phyloP scores from a whole-genome alignment of 306 rosid species.

The Rosa rugosa region DNA sequence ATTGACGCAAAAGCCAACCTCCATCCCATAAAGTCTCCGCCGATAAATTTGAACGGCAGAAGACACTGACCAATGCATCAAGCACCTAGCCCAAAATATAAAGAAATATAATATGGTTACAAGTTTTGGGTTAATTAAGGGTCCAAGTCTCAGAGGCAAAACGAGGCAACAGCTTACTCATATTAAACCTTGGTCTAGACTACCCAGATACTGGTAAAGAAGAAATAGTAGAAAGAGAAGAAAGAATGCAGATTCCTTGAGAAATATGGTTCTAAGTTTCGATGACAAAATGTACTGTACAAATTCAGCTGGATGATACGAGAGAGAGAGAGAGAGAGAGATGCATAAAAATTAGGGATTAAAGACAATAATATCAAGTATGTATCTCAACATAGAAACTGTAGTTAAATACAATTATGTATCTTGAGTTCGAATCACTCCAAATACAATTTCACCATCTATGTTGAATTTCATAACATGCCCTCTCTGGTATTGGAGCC shows the following conservation, averaged over 20 bases:
- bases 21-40: conserved; percentile 94
- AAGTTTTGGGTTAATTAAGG: background rate
- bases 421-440: background rate
- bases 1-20: conserved; percentile 97
- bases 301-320: conserved; percentile 3
- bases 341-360: background rate
- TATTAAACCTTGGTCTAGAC: background rate
- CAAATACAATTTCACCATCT: background rate
- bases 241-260: background rate
- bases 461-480: background rate
- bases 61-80: conserved; percentile 82
- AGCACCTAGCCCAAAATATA: conserved; percentile 61
- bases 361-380: background rate
- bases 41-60: conserved; percentile 79
- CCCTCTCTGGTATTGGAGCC: background rate
- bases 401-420: background rate
- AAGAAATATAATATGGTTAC: conserved; percentile 7
- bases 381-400: background rate
- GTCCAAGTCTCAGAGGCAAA: background rate
- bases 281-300: conserved; percentile 11
- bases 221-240: background rate
- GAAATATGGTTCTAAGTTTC: conserved; percentile 8
- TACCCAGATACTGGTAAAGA: background rate
- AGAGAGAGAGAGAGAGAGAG: background rate
- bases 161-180: background rate